Conservation (phyloP, 2,329 filamentous ascomycete species). For the Thelonectria blattea region DNA sequence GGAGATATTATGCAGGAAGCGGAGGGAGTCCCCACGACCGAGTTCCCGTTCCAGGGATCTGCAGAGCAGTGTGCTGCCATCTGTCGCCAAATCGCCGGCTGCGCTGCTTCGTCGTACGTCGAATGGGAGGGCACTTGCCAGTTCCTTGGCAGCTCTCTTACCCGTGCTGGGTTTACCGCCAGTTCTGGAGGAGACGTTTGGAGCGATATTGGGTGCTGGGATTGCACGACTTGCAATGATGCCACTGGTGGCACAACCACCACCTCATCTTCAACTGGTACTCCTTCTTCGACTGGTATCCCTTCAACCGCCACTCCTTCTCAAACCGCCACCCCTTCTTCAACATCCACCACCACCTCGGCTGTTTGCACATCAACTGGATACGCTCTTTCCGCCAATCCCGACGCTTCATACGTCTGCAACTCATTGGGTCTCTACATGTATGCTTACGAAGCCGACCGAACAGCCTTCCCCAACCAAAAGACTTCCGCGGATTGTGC, state of each 20-base stretch:
- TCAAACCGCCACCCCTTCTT: background rate
- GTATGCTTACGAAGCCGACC: background rate
- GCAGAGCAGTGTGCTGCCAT: background rate
- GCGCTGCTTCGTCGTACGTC: background rate
- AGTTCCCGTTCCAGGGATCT: background rate
- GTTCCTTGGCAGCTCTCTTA: background rate
- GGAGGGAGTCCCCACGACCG: background rate
- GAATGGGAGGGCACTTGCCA: background rate
- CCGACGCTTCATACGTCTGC: background rate
- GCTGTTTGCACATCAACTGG: background rate
- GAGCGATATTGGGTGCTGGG: background rate
- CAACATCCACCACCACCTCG: background rate
- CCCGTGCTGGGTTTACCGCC: background rate
- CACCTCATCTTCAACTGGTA: background rate
- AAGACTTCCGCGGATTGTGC: background rate
- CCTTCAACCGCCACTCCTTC: background rate
- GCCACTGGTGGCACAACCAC: background rate
- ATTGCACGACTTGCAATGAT: background rate
- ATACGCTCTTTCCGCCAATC: background rate
- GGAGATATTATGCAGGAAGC: constrained; percentile 17
- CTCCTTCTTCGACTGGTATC: no score
- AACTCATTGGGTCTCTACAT: background rate
- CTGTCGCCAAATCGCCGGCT: constrained; percentile 8
- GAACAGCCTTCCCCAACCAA: background rate
- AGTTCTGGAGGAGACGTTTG: background rate